Conservation (phyloP, 257 asterid genomes). For the Capsicum rhomboideum region DNA sequence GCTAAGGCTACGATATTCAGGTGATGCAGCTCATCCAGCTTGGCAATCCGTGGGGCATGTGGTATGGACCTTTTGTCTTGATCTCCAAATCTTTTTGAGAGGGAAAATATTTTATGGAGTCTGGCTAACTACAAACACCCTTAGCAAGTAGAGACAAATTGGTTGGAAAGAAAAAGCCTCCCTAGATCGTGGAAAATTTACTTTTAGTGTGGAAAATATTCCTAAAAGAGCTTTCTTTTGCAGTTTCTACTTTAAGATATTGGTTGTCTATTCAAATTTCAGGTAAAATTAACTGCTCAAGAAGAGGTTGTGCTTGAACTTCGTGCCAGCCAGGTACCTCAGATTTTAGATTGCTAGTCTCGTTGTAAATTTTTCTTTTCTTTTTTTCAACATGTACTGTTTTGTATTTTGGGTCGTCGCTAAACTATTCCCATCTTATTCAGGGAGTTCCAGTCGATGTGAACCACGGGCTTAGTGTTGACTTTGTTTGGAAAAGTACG, state of each 20-base stretch:
- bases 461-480: slow-evolving; percentile 90
- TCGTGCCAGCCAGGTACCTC: slow-evolving; percentile 82
- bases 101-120: not conserved
- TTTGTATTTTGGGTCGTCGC: slow-evolving; percentile 4
- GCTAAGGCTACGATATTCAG: slow-evolving; percentile 87
- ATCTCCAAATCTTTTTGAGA: not conserved
- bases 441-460: slow-evolving; percentile 94
- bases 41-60: slow-evolving; percentile 99
- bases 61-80: slow-evolving; percentile 39
- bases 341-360: not conserved
- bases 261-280: slow-evolving; percentile 7
- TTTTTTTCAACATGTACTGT: not conserved
- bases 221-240: not conserved
- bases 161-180: not conserved
- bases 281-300: slow-evolving; percentile 94
- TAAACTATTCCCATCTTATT: slow-evolving; percentile 10
- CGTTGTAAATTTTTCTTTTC: not conserved
- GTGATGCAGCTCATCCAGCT: slow-evolving; percentile 92
- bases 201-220: not conserved
- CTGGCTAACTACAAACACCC: not conserved
- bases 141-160: not conserved
- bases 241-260: not conserved
- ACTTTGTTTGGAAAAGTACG: slow-evolving; percentile 99
- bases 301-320: slow-evolving; percentile 99
- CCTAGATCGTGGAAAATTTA: not conserved